Base-by-base conservation (phyloP, 2,329 filamentous ascomycete genomes). In the Tolypocladium album region DNA sequence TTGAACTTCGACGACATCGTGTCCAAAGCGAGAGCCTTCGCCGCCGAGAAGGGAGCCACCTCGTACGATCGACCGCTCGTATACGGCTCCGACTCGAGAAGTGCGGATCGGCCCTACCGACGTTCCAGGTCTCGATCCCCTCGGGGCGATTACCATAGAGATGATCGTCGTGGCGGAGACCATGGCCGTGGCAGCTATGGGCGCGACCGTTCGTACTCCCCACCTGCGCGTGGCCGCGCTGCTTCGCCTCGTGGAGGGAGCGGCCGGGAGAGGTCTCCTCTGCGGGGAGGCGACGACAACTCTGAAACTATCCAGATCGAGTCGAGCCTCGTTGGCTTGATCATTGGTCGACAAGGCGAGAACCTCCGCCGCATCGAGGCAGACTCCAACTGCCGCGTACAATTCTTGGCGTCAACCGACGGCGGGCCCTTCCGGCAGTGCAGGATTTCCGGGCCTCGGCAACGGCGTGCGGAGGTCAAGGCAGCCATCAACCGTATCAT, bases 301-400 rank as follows among this genome's bases (percentile, higher is more conserved):
- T 83, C 84, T 31, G 92, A 96, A 75, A 89, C 88, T 31, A 92
- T 96, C 65, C 84, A 88, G 67, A 91, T 96, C 68, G 91, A 96
- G 70, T 91, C 90, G 27, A 89, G 86, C 67, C 81, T 96, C 56
- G 92, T 96, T 58, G 92, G 92, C 50, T 79, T 96, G 40, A 95
- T 96, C 68, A 96, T 96, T 70, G 92, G 92, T 58, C 86, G 92
- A 62, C 89, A 92, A 69, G 92, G 92, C 65, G 92, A 96, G 76
- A 96, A 95, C 67, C 78, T 96, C 52, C 82, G 90, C 65, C 87
- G 90, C 61, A 90, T 96, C 64, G 92, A 96, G 74, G 79, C 84
- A 55, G 90, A 95, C 67, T 91, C 88, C 56, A 85, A 85, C 59
- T 92, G 91, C 67, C 83, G 92, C 61, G 91, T 96, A 34, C 92